Percentiles rank a stretch among this genome's conserved stretches.
Conservation (phyloP, 768 basidiomycete genomes). For the Postia placenta region DNA sequence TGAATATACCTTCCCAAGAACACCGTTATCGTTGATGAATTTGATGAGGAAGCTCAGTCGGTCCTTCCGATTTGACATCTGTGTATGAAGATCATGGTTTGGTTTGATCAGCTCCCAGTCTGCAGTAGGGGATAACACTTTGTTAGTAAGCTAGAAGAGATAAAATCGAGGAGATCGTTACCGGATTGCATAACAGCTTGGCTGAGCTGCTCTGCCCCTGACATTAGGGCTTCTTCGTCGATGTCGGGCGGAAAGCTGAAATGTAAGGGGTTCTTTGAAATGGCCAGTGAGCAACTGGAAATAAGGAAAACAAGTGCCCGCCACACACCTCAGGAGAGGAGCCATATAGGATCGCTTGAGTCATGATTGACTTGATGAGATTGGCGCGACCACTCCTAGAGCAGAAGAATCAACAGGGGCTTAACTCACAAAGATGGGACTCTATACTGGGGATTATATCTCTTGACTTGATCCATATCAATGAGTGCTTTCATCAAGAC, state of each 20-base stretch:
- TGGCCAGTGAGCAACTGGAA: background rate
- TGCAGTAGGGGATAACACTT: conserved; percentile 18
- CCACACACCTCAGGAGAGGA: conserved; percentile 50
- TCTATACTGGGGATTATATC: conserved; percentile 56
- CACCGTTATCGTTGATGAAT: conserved; percentile 85
- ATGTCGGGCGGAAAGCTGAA: conserved; percentile 79
- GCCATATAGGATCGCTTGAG: conserved; percentile 77
- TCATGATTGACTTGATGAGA: conserved; percentile 74
- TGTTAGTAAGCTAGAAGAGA: background rate
- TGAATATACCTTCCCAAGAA: conserved; percentile 60
- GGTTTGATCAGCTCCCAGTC: conserved; percentile 63
- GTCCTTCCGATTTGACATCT: conserved; percentile 69
- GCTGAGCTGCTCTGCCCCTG: conserved; percentile 73
- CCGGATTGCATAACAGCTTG: conserved; percentile 67
- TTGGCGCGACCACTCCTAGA: conserved; percentile 57
- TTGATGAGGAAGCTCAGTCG: conserved; percentile 79
- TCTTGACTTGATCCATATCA: conserved; percentile 53
- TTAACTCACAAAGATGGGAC: background rate
- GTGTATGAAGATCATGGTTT: conserved; percentile 76
- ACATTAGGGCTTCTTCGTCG: conserved; percentile 75
- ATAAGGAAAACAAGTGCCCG: background rate
- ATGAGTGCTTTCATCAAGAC: conserved; percentile 63
- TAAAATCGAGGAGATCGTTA: conserved; percentile 22
- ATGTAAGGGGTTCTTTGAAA: conserved; percentile 67
- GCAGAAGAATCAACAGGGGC: background rate